Percentiles rank a stretch among this genome's conserved stretches.
These are phyloP conservation scores for Agaricus sinodeliciosus DNA, from an alignment of 768 basidiomycete genomes.

Conservation along the genomic window DNA sequence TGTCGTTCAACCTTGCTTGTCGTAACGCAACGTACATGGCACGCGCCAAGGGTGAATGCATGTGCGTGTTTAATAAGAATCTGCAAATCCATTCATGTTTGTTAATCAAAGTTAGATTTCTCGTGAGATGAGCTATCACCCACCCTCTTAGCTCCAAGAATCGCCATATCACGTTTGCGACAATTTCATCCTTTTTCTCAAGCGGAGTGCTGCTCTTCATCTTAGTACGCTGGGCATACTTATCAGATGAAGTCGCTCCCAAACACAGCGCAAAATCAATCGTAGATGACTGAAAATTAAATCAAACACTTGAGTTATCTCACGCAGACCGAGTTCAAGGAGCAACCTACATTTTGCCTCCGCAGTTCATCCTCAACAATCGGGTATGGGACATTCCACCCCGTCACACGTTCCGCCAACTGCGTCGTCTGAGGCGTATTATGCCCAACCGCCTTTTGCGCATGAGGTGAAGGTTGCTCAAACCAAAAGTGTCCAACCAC, in stretches of 20 bases:
- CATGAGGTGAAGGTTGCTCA: conserved; percentile 45
- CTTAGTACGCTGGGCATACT: conserved; percentile 77
- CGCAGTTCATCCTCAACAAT: conserved; percentile 92
- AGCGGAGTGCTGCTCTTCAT: conserved; percentile 54
- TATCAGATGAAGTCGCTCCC: conserved; percentile 81
- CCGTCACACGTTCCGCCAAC: conserved; percentile 78
- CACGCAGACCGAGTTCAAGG: conserved; percentile 12
- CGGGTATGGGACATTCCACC: conserved; percentile 84
- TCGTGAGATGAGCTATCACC: conserved; percentile 22
- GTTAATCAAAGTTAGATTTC: conserved; percentile 1
- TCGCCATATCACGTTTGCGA: conserved; percentile 97
- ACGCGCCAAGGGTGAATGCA: conserved; percentile 82
- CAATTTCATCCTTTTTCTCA: conserved; percentile 97
- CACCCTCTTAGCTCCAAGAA: conserved; percentile 96
- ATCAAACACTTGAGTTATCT: conserved; percentile 8
- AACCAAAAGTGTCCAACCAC: conserved; percentile 77
- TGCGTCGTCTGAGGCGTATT: conserved; percentile 74
- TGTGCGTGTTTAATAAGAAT: conserved; percentile 84
- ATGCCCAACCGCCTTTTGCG: conserved; percentile 60
- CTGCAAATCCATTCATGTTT: conserved; percentile 32
- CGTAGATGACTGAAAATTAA: conserved; percentile 71
- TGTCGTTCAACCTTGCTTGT: conserved; percentile 83
- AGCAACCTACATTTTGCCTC: conserved; percentile 82
- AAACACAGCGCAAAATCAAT: conserved; percentile 95
- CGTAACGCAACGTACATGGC: conserved; percentile 85